Base-by-base conservation (phyloP, 306 rosid species). In the Cicer bijugum region DNA sequence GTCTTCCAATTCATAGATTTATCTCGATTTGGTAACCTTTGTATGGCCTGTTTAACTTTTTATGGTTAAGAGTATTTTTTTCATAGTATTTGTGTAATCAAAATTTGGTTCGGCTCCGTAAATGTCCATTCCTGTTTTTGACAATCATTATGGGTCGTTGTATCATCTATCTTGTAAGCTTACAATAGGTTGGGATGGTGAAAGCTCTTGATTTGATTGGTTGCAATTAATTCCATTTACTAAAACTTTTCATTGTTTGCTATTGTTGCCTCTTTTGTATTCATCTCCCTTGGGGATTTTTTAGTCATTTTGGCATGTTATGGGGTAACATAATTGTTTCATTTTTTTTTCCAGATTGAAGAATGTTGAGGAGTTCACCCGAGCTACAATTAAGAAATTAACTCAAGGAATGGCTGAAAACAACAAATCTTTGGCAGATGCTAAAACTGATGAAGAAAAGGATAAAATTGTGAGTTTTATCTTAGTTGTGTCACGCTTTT, bases 371-470 rank as follows among this genome's bases (percentile, higher is more conserved):
- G 99, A 88, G 86, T 86, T 90, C 71, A 88, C 97, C 72, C 88
- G 93, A 76, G 96, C 96, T 40, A 91, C 99, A 38, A 87, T 90
- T 83, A 95, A 87, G 92, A 95, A 95, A 75, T 85, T 95, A 82
- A 95, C 97, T 64, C 99, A 95, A 75, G 99, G 97, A 82, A 90
- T 91, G 97, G 96, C 90, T 58, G 95, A 88, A 80, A 90, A 88
- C 83, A 94, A 86, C 83, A 91, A 91, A 86, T 87, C 97, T 14
- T 86, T 95, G 97, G 90, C 97, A 38, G 85, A 88, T 73, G 99
- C 99, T 75, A 95, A 91, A 84, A 86, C 99, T 56, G 91, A 91
- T 9, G 97, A 95, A 82, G 99, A 89, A 23, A 95, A 91, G 85
- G 86, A 86, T 70, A 84, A 46, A 71, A 86, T 95, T 84, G 97